A percentile compares a stretch with the other conserved stretches of the same genome.
phyloP scores from a whole-genome alignment of 495 filamentous ascomycete species.

The Talaromyces nanjingensis region DNA sequence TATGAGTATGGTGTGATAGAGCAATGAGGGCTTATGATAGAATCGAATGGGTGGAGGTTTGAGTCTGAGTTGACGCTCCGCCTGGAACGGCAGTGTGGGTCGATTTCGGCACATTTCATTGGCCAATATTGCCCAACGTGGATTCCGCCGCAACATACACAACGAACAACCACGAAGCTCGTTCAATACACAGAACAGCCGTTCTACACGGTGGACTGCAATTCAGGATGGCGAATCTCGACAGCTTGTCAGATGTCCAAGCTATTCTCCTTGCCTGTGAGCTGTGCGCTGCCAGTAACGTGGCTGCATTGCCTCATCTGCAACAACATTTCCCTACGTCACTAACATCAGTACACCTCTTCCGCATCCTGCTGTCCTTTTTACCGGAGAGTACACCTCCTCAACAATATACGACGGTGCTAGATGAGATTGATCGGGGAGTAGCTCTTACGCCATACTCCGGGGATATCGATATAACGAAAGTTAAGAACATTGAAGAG shows the following conservation, averaged over 20 bases:
- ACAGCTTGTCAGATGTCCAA: slow-evolving; percentile 39
- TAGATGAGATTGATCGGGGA: slow-evolving; percentile 48
- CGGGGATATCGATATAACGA: slow-evolving; percentile 45
- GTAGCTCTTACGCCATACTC: slow-evolving; percentile 21
- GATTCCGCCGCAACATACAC: slow-evolving; percentile 1
- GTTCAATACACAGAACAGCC: neutral
- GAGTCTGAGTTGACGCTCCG: slow-evolving; percentile 3
- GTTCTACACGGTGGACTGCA: neutral
- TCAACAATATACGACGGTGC: slow-evolving; percentile 51
- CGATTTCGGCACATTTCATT: neutral
- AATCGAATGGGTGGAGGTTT: slow-evolving; percentile 13
- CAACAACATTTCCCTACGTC: slow-evolving; percentile 49
- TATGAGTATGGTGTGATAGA: slow-evolving; percentile 3
- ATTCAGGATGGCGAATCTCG: slow-evolving; percentile 33
- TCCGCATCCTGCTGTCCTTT: slow-evolving; percentile 78
- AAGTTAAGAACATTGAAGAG: slow-evolving; percentile 56
- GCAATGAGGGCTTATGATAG: slow-evolving; percentile 16
- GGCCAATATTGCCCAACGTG: neutral
- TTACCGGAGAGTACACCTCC: slow-evolving; percentile 72
- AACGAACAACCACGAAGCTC: neutral
- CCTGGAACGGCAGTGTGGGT: neutral
- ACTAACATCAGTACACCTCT: slow-evolving; percentile 58
- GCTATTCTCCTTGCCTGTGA: slow-evolving; percentile 41
- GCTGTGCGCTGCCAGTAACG: slow-evolving; percentile 45
- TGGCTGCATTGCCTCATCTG: slow-evolving; percentile 55